Evolutionary conservation across 1,139 yeast species (phyloP).

Genomic region (Yamadazyma sp.): DNA sequence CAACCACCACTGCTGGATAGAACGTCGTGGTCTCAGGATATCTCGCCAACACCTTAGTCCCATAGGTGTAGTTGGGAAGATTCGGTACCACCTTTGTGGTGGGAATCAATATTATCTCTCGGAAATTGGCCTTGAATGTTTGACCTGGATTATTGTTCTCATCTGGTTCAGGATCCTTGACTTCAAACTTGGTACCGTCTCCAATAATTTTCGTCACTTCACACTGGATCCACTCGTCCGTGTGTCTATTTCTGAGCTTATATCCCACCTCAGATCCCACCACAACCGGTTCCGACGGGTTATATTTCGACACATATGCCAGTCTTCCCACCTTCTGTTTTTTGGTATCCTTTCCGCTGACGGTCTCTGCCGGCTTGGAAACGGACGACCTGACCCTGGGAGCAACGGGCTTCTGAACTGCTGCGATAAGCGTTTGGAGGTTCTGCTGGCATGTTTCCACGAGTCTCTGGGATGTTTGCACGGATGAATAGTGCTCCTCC

Average conservation of each 20-base stretch:
- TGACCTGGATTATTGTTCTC: slow-evolving; percentile 90
- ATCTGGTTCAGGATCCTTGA: slow-evolving; percentile 96
- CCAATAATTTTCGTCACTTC: slow-evolving; percentile 75
- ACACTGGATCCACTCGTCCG: slow-evolving; percentile 96
- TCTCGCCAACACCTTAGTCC: slow-evolving; percentile 83
- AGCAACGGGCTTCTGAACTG: slow-evolving; percentile 17
- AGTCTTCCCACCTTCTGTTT: slow-evolving; percentile 39
- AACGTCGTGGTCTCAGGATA: slow-evolving; percentile 98
- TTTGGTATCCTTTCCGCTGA: background rate
- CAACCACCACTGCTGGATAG: slow-evolving; percentile 89
- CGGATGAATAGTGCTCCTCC: slow-evolving; percentile 54
- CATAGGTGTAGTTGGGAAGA: slow-evolving; percentile 64
- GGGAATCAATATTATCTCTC: slow-evolving; percentile 68
- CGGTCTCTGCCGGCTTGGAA: background rate
- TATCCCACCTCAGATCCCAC: slow-evolving; percentile 89
- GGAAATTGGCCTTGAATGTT: slow-evolving; percentile 76
- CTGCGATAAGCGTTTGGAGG: slow-evolving; percentile 31
- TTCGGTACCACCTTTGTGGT: slow-evolving; percentile 24
- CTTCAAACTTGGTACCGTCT: slow-evolving; percentile 80
- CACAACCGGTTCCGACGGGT: slow-evolving; percentile 59
- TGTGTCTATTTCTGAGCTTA: slow-evolving; percentile 63
- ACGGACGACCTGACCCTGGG: background rate
- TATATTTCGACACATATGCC: slow-evolving; percentile 46
- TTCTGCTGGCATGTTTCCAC: slow-evolving; percentile 43
- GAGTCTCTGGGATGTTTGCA: slow-evolving; percentile 54